Evolutionary conservation across 148 eudicot genomes (phyloP), one percentile per base, ranked within the genome.

Genomic region (Rhododendron williamsianum): DNA sequence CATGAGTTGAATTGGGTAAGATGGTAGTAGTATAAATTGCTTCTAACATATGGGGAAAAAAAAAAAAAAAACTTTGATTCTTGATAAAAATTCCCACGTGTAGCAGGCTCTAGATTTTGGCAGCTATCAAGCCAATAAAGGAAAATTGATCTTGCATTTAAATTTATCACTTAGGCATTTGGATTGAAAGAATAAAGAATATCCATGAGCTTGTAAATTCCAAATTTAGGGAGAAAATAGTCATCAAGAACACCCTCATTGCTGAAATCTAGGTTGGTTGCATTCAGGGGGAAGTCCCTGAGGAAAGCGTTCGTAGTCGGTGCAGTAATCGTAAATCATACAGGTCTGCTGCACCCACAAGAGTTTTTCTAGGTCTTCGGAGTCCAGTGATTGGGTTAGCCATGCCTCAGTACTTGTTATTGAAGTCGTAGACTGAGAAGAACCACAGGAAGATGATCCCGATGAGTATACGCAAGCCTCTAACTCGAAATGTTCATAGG

Each of bases 251-350:
- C 56, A 13, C 16, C 56, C 23, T 6, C 38, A 71, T 12, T 71
- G 76, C 19, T 3, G 18, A 71, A 25, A 12, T 0, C 30, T 8
- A 13, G 78, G 52, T 13, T 35, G 67, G 48, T 63, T 65, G 77
- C 83, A 85, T 78, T 85, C 83, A 19, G 12, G 65, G 23, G 86
- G 77, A 9, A 78, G 45, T 18, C 82, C 82, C 16, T 63, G 19
- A 78, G 82, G 27, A 72, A 85, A 85, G 27, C 86, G 78, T 46
- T 63, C 21, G 60, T 45, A 27, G 43, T 85, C 86, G 5, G 77
- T 63, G 77, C 86, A 78, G 41, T 78, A 85, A 54, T 85, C 27
- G 56, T 78, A 78, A 30, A 78, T 38, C 83, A 85, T 79, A 63
- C 48, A 85, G 0, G 33, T 85, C 67, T 85, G 48, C 23, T 67